Base-by-base conservation (phyloP, 805 yeast species). In the Candida nitratophila region DNA sequence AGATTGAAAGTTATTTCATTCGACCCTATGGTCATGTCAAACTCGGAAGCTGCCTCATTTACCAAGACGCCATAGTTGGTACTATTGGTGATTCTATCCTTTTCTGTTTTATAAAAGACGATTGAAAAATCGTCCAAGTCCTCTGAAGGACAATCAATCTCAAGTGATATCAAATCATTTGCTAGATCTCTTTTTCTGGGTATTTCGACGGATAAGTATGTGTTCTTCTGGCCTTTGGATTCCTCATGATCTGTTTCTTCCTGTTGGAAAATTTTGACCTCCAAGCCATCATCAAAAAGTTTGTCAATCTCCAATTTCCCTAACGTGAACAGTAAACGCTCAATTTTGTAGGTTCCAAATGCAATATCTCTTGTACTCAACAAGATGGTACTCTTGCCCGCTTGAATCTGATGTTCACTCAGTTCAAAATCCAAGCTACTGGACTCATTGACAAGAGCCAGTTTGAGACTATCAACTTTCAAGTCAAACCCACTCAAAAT, bases 101-200 rank as follows among this genome's bases (percentile, higher is more conserved):
- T 41, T 20, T 61, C 65, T 0, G 60, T 56, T 40, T 62, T 60
- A 38, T 42, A 48, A 19, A 62, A 56, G 2, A 45, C 37, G 16
- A 60, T 30, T 17, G 41, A 37, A 30, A 53, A 47, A 30, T 53
- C 36, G 3, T 36, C 22, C 3, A 59, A 33, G 1, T 38, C 39
- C 3, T 50, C 38, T 1, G 56, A 47, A 11, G 65, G 64, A 14
- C 53, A 47, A 2, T 35, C 24, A 1, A 52, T 54, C 5, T 42
- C 44, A 27, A 60, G 21, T 34, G 54, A 29, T 15, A 62, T 45
- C 16, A 51, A 55, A 34, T 63, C 65, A 5, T 63, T 54, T 17
- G 55, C 56, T 11, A 66, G 42, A 40, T 46, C 41, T 31, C 66
- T 47, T 2, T 42, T 31, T 3, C 44, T 21, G 3, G 65, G 65